A percentile compares a stretch with the other conserved stretches of the same genome.
These are phyloP conservation scores for Aspergillus quadricinctus DNA, from an alignment of 2,329 filamentous ascomycete genomes.

Conservation along the genomic window DNA sequence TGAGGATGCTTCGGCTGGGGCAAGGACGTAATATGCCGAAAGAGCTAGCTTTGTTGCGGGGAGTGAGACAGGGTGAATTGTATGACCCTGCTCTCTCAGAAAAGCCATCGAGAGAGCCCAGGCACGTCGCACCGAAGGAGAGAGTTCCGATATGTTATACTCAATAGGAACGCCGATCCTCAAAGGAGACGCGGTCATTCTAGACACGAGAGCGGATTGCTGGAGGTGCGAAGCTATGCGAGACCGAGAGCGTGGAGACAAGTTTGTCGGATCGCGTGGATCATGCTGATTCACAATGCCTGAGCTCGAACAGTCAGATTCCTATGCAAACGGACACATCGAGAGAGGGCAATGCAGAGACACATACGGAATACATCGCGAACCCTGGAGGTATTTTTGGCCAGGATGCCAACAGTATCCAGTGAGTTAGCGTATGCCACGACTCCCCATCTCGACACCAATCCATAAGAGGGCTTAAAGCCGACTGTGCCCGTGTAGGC, in stretches of 20 bases:
- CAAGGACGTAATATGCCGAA: constrained; percentile 91
- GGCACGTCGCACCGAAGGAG: constrained; percentile 61
- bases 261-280: constrained; percentile 67
- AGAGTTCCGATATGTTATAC: constrained; percentile 83
- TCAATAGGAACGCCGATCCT: constrained; percentile 62
- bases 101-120: constrained; percentile 62
- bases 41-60: constrained; percentile 81
- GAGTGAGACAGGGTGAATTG: constrained; percentile 70
- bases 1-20: constrained; percentile 89
- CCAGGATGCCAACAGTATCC: constrained; percentile 80
- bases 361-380: constrained; percentile 47
- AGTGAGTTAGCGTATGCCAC: constrained; percentile 89
- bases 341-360: constrained; percentile 20
- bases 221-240: constrained; percentile 45
- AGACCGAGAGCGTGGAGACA: constrained; percentile 54
- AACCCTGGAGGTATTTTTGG: constrained; percentile 50
- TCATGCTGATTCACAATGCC: constrained; percentile 59
- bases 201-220: constrained; percentile 16
- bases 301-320: constrained; percentile 33
- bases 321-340: background rate
- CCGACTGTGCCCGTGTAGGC: constrained; percentile 80
- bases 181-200: constrained; percentile 29
- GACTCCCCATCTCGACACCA: constrained; percentile 80
- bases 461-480: constrained; percentile 88
- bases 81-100: constrained; percentile 63